Conservation (phyloP, 495 filamentous ascomycete species). For the Aspergillus olivimuriae region DNA sequence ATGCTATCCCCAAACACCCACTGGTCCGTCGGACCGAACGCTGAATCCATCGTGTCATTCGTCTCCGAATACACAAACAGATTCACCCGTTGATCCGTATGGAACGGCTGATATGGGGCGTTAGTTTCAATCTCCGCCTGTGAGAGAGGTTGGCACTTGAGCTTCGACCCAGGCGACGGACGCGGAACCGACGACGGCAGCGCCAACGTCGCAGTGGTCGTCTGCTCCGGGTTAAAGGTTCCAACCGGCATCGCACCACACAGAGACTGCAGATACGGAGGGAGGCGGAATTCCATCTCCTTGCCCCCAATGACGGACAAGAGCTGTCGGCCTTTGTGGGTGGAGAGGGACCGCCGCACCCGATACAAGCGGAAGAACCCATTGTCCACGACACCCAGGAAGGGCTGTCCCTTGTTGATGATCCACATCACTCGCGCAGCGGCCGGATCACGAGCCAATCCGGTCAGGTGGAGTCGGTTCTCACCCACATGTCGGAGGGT, state of each 20-base stretch:
- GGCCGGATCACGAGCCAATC: conserved; percentile 38
- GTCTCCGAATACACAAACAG: conserved; percentile 52
- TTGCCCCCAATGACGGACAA: conserved; percentile 49
- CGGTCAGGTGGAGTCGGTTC: conserved; percentile 71
- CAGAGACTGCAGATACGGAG: conserved; percentile 29
- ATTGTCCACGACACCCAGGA: conserved; percentile 33
- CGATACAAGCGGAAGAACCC: conserved; percentile 59
- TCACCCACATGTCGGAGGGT: conserved; percentile 78
- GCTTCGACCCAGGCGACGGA: conserved; percentile 20
- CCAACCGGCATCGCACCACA: conserved; percentile 33
- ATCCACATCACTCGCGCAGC: conserved; percentile 39
- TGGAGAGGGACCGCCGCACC: conserved; percentile 42
- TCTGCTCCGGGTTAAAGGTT: conserved; percentile 22
- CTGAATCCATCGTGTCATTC: conserved; percentile 13
- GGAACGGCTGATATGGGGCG: conserved; percentile 83
- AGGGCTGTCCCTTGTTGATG: conserved; percentile 26
- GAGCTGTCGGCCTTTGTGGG: conserved; percentile 40
- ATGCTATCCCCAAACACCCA: conserved; percentile 73
- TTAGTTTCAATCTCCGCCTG: conserved; percentile 92
- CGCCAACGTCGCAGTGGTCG: conserved; percentile 25
- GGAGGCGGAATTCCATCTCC: conserved; percentile 60
- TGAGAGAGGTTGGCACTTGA: conserved; percentile 52
- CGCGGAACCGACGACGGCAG: conserved; percentile 30
- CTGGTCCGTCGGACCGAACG: conserved; percentile 26
- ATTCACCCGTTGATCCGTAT: conserved; percentile 73